Evolutionary conservation across 805 yeast genomes (phyloP).

Genomic region (Jamesozyma spencerorum): DNA sequence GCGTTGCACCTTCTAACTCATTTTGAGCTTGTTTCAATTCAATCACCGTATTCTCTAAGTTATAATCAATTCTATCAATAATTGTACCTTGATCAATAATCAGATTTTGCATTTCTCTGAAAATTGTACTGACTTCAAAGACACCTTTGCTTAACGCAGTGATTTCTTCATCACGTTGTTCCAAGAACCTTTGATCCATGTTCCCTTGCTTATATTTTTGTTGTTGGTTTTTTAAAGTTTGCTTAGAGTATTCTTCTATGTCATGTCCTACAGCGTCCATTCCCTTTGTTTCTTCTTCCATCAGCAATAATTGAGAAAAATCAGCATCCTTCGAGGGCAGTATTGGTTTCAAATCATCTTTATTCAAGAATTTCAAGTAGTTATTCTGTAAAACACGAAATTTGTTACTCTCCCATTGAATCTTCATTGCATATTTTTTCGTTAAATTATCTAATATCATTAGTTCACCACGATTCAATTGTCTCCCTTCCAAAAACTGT

Average conservation of each 20-base stretch:
- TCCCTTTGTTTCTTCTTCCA: conserved; percentile 29
- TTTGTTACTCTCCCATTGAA: conserved; percentile 67
- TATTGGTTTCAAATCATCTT: conserved; percentile 57
- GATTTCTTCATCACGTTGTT: conserved; percentile 80
- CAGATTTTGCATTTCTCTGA: conserved; percentile 84
- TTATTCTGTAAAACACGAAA: conserved; percentile 84
- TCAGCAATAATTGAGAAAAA: conserved; percentile 18
- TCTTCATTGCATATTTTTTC: conserved; percentile 73
- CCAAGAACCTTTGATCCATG: conserved; percentile 19
- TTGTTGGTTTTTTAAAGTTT: conserved; percentile 25
- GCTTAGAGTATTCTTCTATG: conserved; percentile 33
- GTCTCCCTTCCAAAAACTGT: conserved; percentile 31
- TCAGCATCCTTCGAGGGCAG: conserved; percentile 25
- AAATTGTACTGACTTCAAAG: conserved; percentile 83
- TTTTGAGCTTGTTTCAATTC: conserved; percentile 70
- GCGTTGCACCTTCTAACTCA: conserved; percentile 66
- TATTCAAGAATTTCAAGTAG: conserved; percentile 73
- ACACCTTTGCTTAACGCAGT: conserved; percentile 89
- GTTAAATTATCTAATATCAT: conserved; percentile 70
- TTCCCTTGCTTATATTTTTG: conserved; percentile 13
- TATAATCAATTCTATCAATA: conserved; percentile 88
- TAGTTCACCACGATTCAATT: conserved; percentile 38
- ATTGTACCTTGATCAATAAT: conserved; percentile 94
- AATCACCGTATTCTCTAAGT: conserved; percentile 67
- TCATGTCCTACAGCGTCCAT: conserved; percentile 19